Evolutionary conservation across 2,329 filamentous ascomycete species (phyloP), one percentile per base, ranked within the genome.

Genomic region (Aureobasidium sp.): DNA sequence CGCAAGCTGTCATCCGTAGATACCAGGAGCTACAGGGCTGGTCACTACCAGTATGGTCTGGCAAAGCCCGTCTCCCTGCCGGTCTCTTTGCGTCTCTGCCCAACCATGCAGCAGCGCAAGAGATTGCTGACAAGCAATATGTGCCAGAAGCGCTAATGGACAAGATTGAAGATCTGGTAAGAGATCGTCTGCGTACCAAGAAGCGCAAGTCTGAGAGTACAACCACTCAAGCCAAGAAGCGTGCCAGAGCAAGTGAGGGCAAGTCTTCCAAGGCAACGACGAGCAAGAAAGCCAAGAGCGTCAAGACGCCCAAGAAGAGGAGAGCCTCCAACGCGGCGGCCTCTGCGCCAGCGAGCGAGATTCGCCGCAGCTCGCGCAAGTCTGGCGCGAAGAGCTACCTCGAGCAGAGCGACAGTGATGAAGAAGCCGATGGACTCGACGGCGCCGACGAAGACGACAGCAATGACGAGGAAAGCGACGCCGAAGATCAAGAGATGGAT

Each of bases 11-110:
- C 14, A 88, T 97, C 63, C 85, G 90, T 52, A 87, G 88, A 67
- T 99, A 89, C 80, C 90, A 94, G 72, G 91, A 96, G 65, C 83
- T 87, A 67, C 90, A 89, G 70, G 87, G 86, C 45, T 97, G 93
- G 87, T 87, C 84, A 45, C 87, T 97, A 71, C 89, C 94, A 70
- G 87, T 89, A 1, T 95, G 87, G 73, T 85, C 91, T 0, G 85
- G 84, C 47, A 95, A 95, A 74, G 82, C 94, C 63, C 86, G 89
- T 17, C 77, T 97, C 63, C 92, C 94, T 0, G 82, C 84, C 31
- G 88, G 88, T 1, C 81, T 97, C 17, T 97, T 94, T 73, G 82
- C 82, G 17, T 80, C 85, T 3, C 81, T 97, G 66, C 82, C 86
- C 22, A 90, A 84, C 64, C 91, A 95, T 69, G 84, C 87, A 33